Evolutionary conservation across 345 rosid genomes (phyloP).

Genomic region (Euphorbia tirucalli): DNA sequence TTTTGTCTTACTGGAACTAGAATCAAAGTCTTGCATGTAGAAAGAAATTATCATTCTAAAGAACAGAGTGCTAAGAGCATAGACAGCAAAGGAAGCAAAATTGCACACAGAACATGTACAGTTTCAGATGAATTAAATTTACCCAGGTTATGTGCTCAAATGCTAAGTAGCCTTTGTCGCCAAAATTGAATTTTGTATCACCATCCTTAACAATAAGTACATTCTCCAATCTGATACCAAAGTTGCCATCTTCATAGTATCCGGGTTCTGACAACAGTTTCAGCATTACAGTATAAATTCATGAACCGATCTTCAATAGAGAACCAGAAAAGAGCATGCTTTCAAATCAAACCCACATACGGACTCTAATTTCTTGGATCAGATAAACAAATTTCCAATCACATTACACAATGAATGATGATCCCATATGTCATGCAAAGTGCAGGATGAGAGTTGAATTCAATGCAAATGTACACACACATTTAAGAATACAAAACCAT

Average conservation of each 20-base stretch:
- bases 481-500: not conserved
- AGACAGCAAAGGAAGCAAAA: not conserved
- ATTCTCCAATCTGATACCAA: slow-evolving; percentile 95
- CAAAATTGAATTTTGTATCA: slow-evolving; percentile 76
- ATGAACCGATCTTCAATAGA: not conserved
- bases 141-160: slow-evolving; percentile 99
- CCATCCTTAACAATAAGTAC: slow-evolving; percentile 76
- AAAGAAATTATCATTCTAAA: not conserved
- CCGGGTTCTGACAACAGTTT: slow-evolving; percentile 16
- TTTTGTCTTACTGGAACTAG: not conserved
- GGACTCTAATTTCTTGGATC: not conserved
- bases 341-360: not conserved
- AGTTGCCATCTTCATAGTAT: slow-evolving; percentile 44
- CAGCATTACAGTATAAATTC: not conserved
- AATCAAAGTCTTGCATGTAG: not conserved
- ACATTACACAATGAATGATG: not conserved
- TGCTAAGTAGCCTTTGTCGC: slow-evolving; percentile 81
- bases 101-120: not conserved
- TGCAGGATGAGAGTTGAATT: not conserved
- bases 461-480: not conserved
- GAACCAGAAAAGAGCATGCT: not conserved
- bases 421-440: not conserved
- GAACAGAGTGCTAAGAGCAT: not conserved
- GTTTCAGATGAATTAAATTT: not conserved
- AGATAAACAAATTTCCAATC: not conserved